phyloP scores from a whole-genome alignment of 2,329 filamentous ascomycete genomes.

The Cytospora piceicola region DNA sequence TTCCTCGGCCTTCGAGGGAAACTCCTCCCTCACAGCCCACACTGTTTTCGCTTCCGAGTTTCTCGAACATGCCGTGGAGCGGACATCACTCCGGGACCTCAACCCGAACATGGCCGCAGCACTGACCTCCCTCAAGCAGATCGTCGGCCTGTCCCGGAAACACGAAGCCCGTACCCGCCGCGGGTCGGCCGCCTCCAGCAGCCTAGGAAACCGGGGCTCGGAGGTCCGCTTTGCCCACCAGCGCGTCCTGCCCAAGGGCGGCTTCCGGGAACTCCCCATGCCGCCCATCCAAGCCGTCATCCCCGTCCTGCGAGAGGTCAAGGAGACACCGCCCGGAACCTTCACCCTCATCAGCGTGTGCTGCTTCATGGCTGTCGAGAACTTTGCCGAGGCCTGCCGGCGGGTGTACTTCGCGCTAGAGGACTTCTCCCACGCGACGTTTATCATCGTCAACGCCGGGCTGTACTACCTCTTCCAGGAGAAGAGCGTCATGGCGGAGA shows the following conservation, averaged over 20 bases:
- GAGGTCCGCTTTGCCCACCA: conserved; percentile 52
- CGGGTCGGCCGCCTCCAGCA: conserved; percentile 2
- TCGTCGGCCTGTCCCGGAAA: conserved; percentile 48
- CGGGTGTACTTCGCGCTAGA: conserved; percentile 46
- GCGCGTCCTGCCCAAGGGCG: conserved; percentile 49
- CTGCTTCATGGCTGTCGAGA: conserved; percentile 52
- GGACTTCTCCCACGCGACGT: conserved; percentile 53
- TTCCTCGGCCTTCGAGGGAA: conserved; percentile 49
- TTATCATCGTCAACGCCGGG: conserved; percentile 54
- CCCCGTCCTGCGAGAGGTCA: conserved; percentile 52
- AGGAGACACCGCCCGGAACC: conserved; percentile 52
- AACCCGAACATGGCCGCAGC: conserved; percentile 58
- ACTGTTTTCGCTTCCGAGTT: conserved; percentile 60
- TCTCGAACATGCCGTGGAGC: conserved; percentile 56
- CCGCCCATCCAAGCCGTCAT: conserved; percentile 58
- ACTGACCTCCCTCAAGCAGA: conserved; percentile 54
- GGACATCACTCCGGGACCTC: conserved; percentile 49
- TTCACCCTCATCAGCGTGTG: conserved; percentile 51
- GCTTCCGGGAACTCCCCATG: conserved; percentile 56
- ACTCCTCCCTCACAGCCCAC: conserved; percentile 53
- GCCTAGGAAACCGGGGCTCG: conserved; percentile 33
- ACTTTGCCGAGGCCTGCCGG: conserved; percentile 56
- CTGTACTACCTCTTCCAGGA: conserved; percentile 57
- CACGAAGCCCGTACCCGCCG: conserved; percentile 15
- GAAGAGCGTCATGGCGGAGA: conserved; percentile 43